These are phyloP conservation scores for Aspergillus cavernicola DNA, from an alignment of 495 filamentous ascomycete species.

Conservation along the genomic window DNA sequence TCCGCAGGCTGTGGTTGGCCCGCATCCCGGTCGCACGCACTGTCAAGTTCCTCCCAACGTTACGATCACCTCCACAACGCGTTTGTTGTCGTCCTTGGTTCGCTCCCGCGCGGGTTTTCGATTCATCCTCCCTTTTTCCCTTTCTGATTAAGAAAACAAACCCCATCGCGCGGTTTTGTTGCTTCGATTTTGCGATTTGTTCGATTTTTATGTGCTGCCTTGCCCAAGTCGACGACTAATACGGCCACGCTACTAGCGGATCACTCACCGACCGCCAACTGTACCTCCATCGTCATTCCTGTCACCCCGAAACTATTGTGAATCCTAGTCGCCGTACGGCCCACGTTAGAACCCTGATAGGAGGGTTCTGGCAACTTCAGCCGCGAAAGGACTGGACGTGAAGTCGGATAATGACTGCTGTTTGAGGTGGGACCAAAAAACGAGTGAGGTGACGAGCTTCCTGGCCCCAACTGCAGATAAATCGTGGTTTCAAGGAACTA, in stretches of 20 bases:
- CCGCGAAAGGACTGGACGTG: constrained; percentile 3
- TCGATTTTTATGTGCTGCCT: neutral
- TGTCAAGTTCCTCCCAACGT: constrained; percentile 6
- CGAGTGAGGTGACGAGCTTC: constrained; percentile 24
- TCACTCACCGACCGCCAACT: constrained; percentile 8
- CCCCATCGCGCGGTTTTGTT: neutral
- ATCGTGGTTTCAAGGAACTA: constrained; percentile 23
- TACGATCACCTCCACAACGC: constrained; percentile 18
- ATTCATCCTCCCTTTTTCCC: neutral
- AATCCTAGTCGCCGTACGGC: constrained; percentile 37
- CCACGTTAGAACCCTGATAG: constrained; percentile 12
- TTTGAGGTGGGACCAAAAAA: constrained; percentile 21
- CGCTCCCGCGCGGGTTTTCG: constrained; percentile 8
- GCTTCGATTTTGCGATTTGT: neutral
- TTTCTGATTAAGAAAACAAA: neutral
- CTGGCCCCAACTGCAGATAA: constrained; percentile 27
- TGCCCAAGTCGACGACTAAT: constrained; percentile 7
- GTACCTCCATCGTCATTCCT: neutral
- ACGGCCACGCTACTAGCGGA: constrained; percentile 5
- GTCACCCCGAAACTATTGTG: constrained; percentile 4
- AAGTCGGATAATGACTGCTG: constrained; percentile 34
- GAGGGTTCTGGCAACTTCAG: neutral
- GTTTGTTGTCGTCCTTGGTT: constrained; percentile 20
- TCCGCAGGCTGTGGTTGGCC: constrained; percentile 18
- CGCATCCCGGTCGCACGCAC: constrained; percentile 20